Evolutionary conservation across 2,329 filamentous ascomycete genomes (phyloP).

Genomic region (Mariannaea sp.): DNA sequence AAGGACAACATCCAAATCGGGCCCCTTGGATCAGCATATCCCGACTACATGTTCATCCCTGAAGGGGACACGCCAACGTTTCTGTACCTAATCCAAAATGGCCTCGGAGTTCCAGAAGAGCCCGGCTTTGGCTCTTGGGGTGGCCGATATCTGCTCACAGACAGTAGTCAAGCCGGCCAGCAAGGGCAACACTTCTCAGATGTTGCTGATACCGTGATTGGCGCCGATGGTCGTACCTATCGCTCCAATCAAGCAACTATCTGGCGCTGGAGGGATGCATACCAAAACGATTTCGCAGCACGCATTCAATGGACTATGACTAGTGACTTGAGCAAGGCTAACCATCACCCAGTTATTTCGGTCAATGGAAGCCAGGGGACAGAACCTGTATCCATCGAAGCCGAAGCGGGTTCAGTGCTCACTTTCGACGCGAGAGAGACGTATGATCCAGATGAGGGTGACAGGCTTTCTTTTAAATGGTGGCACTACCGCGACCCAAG

Average conservation of each 20-base stretch:
- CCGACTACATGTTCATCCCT: conserved; percentile 54
- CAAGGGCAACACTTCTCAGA: conserved; percentile 39
- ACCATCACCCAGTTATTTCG: conserved; percentile 53
- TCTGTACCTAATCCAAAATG: conserved; percentile 45
- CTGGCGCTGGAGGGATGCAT: conserved; percentile 49
- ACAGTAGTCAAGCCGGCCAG: conserved; percentile 34
- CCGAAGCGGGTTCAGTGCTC: conserved; percentile 49
- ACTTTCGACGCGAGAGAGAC: too few relatives aligned
- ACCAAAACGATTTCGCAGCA: conserved; percentile 49
- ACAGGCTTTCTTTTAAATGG: too few relatives aligned
- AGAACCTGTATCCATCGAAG: conserved; percentile 46
- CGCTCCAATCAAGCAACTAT: conserved; percentile 43
- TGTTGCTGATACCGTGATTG: conserved; percentile 36
- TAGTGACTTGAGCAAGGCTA: conserved; percentile 40
- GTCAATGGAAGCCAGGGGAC: conserved; percentile 48
- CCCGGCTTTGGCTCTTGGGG: conserved; percentile 56
- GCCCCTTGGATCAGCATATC: conserved; percentile 50
- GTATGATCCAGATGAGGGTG: too few relatives aligned
- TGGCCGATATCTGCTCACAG: conserved; percentile 48
- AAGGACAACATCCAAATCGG: conserved; percentile 57
- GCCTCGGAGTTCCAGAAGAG: conserved; percentile 49
- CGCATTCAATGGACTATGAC: conserved; percentile 47
- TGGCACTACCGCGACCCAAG: too few relatives aligned
- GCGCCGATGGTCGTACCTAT: conserved; percentile 36
- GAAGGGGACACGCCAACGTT: conserved; percentile 60